A percentile compares a stretch with the other conserved stretches of the same genome.
These are phyloP conservation scores for Glomus cerebriforme DNA, from an alignment of 192 early-diverging fungal species.

Conservation along the genomic window DNA sequence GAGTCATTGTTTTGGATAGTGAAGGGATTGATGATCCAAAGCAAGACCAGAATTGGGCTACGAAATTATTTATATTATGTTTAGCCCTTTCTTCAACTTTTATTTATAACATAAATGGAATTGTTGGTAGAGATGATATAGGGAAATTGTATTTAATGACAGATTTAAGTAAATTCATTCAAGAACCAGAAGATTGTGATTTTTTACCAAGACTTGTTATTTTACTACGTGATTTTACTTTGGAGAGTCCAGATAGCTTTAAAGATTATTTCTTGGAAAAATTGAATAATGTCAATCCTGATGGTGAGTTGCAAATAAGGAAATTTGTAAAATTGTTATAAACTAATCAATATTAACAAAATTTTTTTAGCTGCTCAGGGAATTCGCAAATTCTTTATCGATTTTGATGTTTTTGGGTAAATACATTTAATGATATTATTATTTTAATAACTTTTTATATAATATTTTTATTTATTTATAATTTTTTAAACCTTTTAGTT, in stretches of 20 bases:
- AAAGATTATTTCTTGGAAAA: slow-evolving; percentile 7
- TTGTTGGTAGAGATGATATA: slow-evolving; percentile 7
- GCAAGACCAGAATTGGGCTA: slow-evolving; percentile 5
- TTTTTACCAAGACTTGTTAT: slow-evolving; percentile 16
- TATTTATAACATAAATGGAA: slow-evolving; percentile 23
- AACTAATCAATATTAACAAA: background rate
- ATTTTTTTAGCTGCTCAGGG: background rate
- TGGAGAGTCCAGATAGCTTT: background rate
- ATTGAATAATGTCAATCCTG: background rate
- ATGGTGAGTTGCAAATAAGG: background rate
- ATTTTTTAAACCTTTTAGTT: too few relatives aligned
- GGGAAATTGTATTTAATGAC: slow-evolving; percentile 23
- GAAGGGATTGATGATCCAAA: slow-evolving; percentile 21
- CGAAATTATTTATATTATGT: slow-evolving; percentile 27
- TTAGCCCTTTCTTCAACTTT: slow-evolving; percentile 19
- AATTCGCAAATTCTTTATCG: background rate
- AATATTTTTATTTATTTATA: too few relatives aligned
- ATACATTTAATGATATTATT: background rate
- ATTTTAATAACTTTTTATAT: too few relatives aligned
- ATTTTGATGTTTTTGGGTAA: background rate
- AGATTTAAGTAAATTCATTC: slow-evolving; percentile 9
- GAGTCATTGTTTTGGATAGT: slow-evolving; percentile 14
- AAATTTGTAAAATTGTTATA: background rate
- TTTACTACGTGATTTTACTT: slow-evolving; percentile 7
- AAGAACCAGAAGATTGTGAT: background rate